Evolutionary conservation across 2,329 filamentous ascomycete genomes (phyloP), one percentile per base, ranked within the genome.

Genomic region (Remersonia thermophila): DNA sequence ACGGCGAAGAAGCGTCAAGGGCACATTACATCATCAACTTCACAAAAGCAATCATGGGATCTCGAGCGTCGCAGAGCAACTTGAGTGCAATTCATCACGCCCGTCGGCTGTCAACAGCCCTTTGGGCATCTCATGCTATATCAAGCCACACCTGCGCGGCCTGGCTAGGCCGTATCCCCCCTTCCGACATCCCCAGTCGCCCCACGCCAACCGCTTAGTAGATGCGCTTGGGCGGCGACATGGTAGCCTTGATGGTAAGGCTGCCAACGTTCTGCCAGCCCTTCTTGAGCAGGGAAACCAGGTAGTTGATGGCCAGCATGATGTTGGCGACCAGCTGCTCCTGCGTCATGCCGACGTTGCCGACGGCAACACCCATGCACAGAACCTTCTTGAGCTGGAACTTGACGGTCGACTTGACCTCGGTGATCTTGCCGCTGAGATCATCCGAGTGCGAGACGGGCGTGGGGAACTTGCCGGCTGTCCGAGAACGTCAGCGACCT

Each of bases 361-460:
- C 91, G 60, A 98, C 84, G 56, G 91, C 91, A 63, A 96, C 89
- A 82, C 89, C 91, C 79, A 98, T 87, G 78, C 91, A 98, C 56
- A 98, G 78, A 65, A 98, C 91, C 84, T 98, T 98, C 85, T 98
- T 98, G 61, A 98, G 77, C 79, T 98, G 87, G 83, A 98, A 98
- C 82, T 98, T 98, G 82, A 98, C 96, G 68, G 91, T 98, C 57
- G 85, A 94, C 83, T 95, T 96, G 78, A 98, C 89, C 66, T 98
- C 91, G 71, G 73, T 94, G 75, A 96, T 85, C 81, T 94, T 95
- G 75, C 70, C 77, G 64, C 69, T 73, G 53, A 98, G 80, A 65
- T 96, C 89, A 62, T 98, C 91, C 65, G 73, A 65, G 82, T 98
- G 91, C 50, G 87, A 95, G 69, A 98, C 83, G 53, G 91, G 91